Base-by-base conservation (phyloP, 2,329 filamentous ascomycete genomes). In the Shiraia sp. region DNA sequence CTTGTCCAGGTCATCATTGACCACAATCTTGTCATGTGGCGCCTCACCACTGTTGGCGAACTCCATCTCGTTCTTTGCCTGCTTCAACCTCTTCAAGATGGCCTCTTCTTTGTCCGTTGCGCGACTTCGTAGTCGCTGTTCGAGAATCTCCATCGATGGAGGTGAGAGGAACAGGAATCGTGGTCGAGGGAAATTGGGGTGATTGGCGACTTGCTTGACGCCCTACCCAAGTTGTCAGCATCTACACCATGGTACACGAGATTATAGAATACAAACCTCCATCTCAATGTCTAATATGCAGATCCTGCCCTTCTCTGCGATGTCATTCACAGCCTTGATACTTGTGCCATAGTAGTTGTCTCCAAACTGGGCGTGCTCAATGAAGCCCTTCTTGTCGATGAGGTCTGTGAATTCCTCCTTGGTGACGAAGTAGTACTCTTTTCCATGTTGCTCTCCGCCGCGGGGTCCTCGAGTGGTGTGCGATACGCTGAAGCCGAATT, bases 261-360 rank as follows among this genome's bases (percentile, higher is more conserved):
- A 26, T 14, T 0, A 15, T 6, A 8, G n/a, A 16, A 24, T 40
- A 36, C 49, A 5, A 66, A 86, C 85, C 81, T 96, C 90, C 89
- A 96, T 96, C 78, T 96, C 92, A 65, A 96, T 97, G 69, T 97
- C 92, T 55, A 96, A 75, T 33, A 96, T 83, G 48, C 91, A 92
- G 29, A 90, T 82, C 61, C 79, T 79, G 13, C 84, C 86, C 72
- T 85, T 82, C 47, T 81, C 79, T 2, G 80, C 80, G 67, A 91
- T 84, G 61, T 88, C 82, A 69, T 85, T 80, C 50, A 96, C 89
- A 19, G 89, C 89, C 70, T 79, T 77, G 63, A 89, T 84, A 66
- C 83, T 88, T 4, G 90, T 96, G 42, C 91, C 91, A 72, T 96
- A 96, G 63, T 82, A 76, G 73, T 96, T 96, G 40, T 83, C 85